Evolutionary conservation across 192 early-diverging fungal genomes (phyloP), one percentile per base, ranked within the genome.

Genomic region (Rhizophlyctis rosea): DNA sequence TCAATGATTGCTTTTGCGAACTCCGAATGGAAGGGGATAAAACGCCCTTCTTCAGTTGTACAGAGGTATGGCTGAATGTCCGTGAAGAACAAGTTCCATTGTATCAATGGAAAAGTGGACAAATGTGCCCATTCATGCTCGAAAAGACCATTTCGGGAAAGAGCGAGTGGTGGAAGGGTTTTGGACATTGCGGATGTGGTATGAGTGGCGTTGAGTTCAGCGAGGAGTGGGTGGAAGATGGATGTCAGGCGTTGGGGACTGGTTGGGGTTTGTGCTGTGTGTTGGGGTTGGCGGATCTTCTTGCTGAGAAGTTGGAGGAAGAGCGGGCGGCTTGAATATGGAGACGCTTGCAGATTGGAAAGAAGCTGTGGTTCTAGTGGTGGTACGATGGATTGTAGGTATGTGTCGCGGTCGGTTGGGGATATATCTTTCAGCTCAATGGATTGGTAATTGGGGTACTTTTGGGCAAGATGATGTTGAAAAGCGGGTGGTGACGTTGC

Each of bases 61-160:
- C 18, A 21, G 24, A 64, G 13, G 31, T 33, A 52, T 13, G 28
- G 25, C 34, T 59, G 18, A 18, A 64, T 18, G 13, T 21, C 23
- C 21, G 61, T 21, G 50, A 3, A 64, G 7, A 64, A 14, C 2
- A 64, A 33, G 39, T 64, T 64, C 62, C 62, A 64, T 25, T 59
- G 21, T 7, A 54, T 21, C 21, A 64, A 57, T 1, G 44, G 1
- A 0, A 64, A 24, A 18, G 61, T 54, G 23, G 59, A 30, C 51
- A 64, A 24, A 11, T 28, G 52, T 21, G 59, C 27, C 9, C 61
- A 13, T 30, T 64, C 62, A 13, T 23, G 14, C 34, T 64, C 62
- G 13, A 25, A 35, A 14, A 64, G 53, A 9, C 62, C 62, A 7
- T 13, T 25, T 23, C 62, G 29, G 23, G 62, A 11, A 36, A 18